Conservation (phyloP, 129 eudicot genomes). For the Tagetes patula region DNA sequence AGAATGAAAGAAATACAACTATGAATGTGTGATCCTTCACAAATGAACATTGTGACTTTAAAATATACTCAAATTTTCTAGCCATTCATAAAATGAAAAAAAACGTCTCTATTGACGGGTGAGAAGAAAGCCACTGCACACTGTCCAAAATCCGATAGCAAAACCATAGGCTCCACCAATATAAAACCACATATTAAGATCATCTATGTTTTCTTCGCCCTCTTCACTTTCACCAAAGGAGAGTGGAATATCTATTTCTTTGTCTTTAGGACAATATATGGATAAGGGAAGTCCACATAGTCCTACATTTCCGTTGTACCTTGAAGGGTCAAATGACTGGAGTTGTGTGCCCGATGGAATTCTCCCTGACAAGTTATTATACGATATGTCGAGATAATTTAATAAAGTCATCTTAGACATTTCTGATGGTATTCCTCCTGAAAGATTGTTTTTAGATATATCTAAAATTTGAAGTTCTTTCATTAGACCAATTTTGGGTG, state of each 20-base stretch:
- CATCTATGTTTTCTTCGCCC: neutral
- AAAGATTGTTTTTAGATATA: slow-evolving; percentile 33
- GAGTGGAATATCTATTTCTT: neutral
- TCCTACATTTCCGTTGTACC: neutral
- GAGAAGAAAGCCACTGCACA: slow-evolving; percentile 8
- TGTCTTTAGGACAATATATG: neutral
- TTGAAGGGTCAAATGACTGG: slow-evolving; percentile 8
- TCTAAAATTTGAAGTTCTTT: slow-evolving; percentile 24
- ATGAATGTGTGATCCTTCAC: neutral
- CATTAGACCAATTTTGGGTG: slow-evolving; percentile 29
- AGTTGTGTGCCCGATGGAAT: slow-evolving; percentile 20
- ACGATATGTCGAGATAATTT: slow-evolving; percentile 4
- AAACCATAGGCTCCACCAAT: slow-evolving; percentile 14
- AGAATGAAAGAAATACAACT: too few species aligned
- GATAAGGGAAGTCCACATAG: slow-evolving; percentile 13
- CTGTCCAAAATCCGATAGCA: slow-evolving; percentile 13
- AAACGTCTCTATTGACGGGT: slow-evolving; percentile 3
- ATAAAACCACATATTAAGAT: slow-evolving; percentile 13
- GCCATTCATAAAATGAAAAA: neutral
- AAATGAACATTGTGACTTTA: neutral
- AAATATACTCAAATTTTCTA: slow-evolving; percentile 7
- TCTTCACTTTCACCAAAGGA: neutral
- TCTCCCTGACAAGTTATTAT: slow-evolving; percentile 1
- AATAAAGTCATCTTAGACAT: slow-evolving; percentile 11
- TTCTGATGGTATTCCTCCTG: slow-evolving; percentile 34